Percentiles rank a stretch among this genome's conserved stretches.
phyloP scores from a whole-genome alignment of 2,329 filamentous ascomycete genomes.

The Colletotrichum sp. region DNA sequence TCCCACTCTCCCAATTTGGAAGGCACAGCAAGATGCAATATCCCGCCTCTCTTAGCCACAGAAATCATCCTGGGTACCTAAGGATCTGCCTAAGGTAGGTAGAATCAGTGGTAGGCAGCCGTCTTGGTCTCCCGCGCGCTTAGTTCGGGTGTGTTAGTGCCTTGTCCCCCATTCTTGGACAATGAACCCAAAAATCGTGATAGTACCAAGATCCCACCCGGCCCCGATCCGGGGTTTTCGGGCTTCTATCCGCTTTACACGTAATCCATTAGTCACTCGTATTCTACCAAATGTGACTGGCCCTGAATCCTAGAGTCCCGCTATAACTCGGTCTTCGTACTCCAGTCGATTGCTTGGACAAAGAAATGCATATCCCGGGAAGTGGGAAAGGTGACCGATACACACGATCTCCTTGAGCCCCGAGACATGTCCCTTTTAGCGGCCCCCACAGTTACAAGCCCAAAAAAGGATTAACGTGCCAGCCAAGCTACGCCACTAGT shows the following conservation, averaged over 20 bases:
- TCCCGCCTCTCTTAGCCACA: background rate
- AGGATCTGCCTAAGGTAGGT: background rate
- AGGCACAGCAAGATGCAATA: background rate
- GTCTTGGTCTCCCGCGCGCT: background rate
- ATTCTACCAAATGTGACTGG: background rate
- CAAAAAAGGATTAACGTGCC: too few relatives aligned
- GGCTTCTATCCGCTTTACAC: background rate
- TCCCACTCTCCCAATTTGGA: background rate
- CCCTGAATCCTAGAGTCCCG: background rate
- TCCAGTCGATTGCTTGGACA: background rate
- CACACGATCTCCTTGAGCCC: background rate
- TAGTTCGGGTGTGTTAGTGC: background rate
- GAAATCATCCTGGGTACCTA: background rate
- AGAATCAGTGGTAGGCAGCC: background rate
- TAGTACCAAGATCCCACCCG: background rate
- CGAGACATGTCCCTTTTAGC: too few relatives aligned
- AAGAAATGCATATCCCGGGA: background rate
- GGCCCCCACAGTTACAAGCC: too few relatives aligned
- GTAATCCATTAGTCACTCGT: background rate
- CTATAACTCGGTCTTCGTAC: background rate
- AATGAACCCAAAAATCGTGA: background rate
- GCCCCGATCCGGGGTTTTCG: background rate
- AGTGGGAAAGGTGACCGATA: background rate
- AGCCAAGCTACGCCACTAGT: too few relatives aligned
- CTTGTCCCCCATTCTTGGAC: background rate